Conservation (phyloP, 2,329 filamentous ascomycete species). For the Sporothrix variecibatus region DNA sequence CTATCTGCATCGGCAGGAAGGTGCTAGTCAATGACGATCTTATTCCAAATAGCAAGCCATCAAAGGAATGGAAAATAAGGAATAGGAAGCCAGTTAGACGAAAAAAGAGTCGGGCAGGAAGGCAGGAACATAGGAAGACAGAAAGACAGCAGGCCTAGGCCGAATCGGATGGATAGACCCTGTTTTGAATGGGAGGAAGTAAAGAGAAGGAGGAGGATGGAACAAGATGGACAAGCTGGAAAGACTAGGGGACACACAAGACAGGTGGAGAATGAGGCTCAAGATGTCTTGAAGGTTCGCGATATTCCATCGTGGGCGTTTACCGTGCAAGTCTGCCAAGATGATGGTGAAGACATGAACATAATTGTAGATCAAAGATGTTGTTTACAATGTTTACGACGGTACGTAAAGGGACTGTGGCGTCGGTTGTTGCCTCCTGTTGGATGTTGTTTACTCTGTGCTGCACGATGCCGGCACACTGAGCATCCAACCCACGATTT, state of each 20-base stretch:
- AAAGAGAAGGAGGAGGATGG: not conserved
- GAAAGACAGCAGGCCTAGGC: not conserved
- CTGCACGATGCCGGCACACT: not conserved
- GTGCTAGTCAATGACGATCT: not conserved
- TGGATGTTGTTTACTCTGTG: not conserved
- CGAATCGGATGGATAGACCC: not conserved
- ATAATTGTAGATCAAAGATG: not conserved
- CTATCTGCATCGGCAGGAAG: not conserved
- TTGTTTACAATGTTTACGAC: not conserved
- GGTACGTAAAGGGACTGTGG: not conserved
- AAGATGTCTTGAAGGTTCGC: not conserved
- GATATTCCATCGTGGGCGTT: not conserved
- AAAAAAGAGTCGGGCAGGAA: not conserved
- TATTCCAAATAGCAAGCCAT: constrained; percentile 4
- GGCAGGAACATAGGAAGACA: not conserved
- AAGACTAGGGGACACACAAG: not conserved
- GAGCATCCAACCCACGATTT: not conserved
- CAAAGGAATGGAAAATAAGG: not conserved
- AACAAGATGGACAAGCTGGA: not conserved
- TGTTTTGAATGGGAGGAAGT: not conserved
- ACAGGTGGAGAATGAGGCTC: not conserved
- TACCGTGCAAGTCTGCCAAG: not conserved
- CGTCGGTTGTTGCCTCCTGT: not conserved
- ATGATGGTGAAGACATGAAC: not conserved
- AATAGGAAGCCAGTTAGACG: not conserved